Conservation (phyloP, 305 asterid genomes). For the Solanum hybrid region DNA sequence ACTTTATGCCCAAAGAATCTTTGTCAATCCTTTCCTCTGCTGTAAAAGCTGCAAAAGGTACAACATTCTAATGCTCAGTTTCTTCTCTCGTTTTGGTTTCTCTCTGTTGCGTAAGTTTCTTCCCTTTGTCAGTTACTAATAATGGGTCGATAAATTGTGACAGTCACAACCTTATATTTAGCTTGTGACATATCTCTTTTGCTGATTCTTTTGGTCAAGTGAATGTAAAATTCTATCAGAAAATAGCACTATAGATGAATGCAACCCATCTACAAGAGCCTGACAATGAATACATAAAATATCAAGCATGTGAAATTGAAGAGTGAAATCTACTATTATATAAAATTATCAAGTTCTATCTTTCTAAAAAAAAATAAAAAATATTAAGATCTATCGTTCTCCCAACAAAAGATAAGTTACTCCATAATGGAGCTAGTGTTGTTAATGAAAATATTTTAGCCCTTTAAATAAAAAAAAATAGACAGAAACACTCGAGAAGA, state of each 20-base stretch:
- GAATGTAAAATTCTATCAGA: neutral
- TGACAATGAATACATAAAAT: neutral
- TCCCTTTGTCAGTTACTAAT: neutral
- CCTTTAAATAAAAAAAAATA: neutral
- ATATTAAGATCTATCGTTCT: neutral
- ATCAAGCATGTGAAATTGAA: neutral
- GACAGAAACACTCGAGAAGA: neutral
- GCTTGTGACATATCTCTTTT: neutral
- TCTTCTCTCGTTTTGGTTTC: neutral
- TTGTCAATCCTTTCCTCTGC: slow-evolving; percentile 40
- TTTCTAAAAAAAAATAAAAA: neutral
- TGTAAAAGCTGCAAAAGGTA: slow-evolving; percentile 60
- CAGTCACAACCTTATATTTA: neutral
- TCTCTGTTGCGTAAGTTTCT: neutral
- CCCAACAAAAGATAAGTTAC: neutral
- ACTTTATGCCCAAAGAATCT: slow-evolving; percentile 65
- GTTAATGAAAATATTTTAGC: neutral
- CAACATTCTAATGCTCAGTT: neutral
- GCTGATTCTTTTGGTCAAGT: neutral
- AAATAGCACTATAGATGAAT: neutral
- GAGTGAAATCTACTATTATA: neutral
- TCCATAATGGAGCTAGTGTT: neutral
- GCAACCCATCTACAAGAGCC: neutral
- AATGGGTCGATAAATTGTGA: neutral
- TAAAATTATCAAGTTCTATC: neutral